Evolutionary conservation across 495 filamentous ascomycete genomes (phyloP), one percentile per base, ranked within the genome.

Genomic region (Chaetomium tenue): DNA sequence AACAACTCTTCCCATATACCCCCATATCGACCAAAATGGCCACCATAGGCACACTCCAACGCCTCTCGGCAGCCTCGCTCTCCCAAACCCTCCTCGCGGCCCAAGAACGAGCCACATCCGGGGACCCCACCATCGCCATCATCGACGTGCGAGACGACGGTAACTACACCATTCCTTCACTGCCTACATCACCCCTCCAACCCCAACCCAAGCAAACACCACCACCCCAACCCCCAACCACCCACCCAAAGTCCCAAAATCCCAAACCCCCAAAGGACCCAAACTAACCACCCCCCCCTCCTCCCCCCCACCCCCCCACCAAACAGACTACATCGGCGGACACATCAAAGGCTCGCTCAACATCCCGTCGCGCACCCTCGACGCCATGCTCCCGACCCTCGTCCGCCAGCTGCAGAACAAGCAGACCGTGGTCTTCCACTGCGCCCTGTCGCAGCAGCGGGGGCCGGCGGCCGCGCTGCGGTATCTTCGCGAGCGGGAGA

Each of bases 371-470:
- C 77, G 74, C 42, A 82, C 83, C 3, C 84, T 96, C 39, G 91
- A 95, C 71, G 81, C 85, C 73, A 85, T 81, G 63, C 83, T 93
- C 64, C 91, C 94, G 0, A 90, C 91, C 65, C 85, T 98, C 30
- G 83, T 96, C 4, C 88, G 90, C 58, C 87, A 84, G 60, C 84
- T 97, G 37, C 76, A 87, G 64, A 87, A 89, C 71, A 91, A 90
- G 71, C 83, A 95, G 50, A 87, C 82, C 47, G 91, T 98, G 25
- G 86, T 98, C 20, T 98, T 98, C 75, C 95, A 98, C 77, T 98
- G 94, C 77, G 89, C 90, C n/a, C 78, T 98, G 37, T 91, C 88
- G 67, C 94, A 98, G 79, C 89, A 94, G 77, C 84, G 94, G 4
- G 90, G 90, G 0, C 90, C 90, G 2, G 75, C 76, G 30, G 89